Evolutionary conservation across 192 early-diverging fungal genomes (phyloP).

Genomic region (Coemansia sp.): DNA sequence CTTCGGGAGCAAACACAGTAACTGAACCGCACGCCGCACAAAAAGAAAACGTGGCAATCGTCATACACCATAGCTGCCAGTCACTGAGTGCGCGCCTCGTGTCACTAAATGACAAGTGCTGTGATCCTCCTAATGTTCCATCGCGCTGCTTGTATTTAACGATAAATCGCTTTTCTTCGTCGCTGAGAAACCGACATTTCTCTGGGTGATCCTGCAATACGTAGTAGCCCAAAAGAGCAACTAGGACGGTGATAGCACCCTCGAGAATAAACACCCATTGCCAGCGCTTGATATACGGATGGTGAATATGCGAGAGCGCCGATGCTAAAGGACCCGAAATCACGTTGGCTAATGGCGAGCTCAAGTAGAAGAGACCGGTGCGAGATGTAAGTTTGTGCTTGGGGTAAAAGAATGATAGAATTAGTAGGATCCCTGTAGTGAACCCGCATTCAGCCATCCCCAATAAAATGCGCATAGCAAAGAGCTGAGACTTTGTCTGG

Average conservation of each 20-base stretch:
- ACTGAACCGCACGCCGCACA: slow-evolving; percentile 28
- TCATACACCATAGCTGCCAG: slow-evolving; percentile 55
- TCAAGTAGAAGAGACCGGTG: slow-evolving; percentile 42
- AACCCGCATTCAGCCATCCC: slow-evolving; percentile 55
- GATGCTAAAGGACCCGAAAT: slow-evolving; percentile 51
- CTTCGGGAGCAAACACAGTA: slow-evolving; percentile 44
- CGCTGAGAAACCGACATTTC: slow-evolving; percentile 39
- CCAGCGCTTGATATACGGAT: slow-evolving; percentile 49
- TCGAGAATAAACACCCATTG: slow-evolving; percentile 58
- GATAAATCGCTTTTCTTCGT: slow-evolving; percentile 45
- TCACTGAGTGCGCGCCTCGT: slow-evolving; percentile 24
- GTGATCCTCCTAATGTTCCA: slow-evolving; percentile 44
- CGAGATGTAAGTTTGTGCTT: slow-evolving; percentile 27
- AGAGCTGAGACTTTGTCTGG: slow-evolving; percentile 37
- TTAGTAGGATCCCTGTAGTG: slow-evolving; percentile 37
- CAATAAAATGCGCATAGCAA: slow-evolving; percentile 40
- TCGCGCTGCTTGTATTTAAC: slow-evolving; percentile 30
- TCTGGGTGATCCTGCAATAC: slow-evolving; percentile 53
- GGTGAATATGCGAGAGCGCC: slow-evolving; percentile 46
- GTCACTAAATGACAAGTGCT: slow-evolving; percentile 20
- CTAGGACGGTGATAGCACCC: slow-evolving; percentile 38
- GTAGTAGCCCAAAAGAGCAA: slow-evolving; percentile 35
- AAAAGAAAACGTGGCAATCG: slow-evolving; percentile 26
- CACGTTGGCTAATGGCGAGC: slow-evolving; percentile 44
- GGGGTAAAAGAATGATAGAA: slow-evolving; percentile 53